These are phyloP conservation scores for Chytriomyces hyalinus DNA, from an alignment of 192 early-diverging fungal genomes.

Conservation along the genomic window DNA sequence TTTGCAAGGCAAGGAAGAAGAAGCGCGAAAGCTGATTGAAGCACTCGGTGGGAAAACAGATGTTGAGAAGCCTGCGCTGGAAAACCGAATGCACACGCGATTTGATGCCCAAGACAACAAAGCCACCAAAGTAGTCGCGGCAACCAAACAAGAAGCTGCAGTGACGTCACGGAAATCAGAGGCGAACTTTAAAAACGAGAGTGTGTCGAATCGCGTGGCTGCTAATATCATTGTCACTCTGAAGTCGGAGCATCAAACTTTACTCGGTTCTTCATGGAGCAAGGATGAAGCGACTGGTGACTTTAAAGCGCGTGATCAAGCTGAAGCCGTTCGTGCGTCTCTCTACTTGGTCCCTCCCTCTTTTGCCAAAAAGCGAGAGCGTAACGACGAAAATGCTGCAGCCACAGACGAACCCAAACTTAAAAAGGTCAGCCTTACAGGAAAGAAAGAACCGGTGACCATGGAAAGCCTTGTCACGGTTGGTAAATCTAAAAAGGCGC, in stretches of 20 bases:
- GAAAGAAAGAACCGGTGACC: background rate
- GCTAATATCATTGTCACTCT: background rate
- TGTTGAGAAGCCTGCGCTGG: too few relatives aligned
- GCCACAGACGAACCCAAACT: background rate
- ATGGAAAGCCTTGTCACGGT: conserved; percentile 10
- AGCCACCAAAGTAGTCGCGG: background rate
- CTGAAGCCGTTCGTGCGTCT: conserved; percentile 13
- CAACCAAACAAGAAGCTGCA: background rate
- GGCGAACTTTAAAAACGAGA: background rate
- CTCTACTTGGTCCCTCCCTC: conserved; percentile 15
- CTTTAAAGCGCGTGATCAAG: background rate
- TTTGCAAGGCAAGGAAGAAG: background rate
- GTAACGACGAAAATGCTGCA: background rate
- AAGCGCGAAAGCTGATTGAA: conserved; percentile 9
- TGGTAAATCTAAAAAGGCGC: background rate
- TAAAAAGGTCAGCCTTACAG: background rate
- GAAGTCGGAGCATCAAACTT: background rate
- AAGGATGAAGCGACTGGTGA: background rate
- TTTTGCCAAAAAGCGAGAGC: background rate
- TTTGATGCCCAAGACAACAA: conserved; percentile 1
- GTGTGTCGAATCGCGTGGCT: too few relatives aligned
- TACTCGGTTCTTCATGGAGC: background rate
- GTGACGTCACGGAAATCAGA: background rate
- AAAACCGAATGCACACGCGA: background rate
- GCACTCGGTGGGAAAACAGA: background rate